phyloP scores from a whole-genome alignment of 2,329 filamentous ascomycete genomes.

The Fusarium ramigenum region DNA sequence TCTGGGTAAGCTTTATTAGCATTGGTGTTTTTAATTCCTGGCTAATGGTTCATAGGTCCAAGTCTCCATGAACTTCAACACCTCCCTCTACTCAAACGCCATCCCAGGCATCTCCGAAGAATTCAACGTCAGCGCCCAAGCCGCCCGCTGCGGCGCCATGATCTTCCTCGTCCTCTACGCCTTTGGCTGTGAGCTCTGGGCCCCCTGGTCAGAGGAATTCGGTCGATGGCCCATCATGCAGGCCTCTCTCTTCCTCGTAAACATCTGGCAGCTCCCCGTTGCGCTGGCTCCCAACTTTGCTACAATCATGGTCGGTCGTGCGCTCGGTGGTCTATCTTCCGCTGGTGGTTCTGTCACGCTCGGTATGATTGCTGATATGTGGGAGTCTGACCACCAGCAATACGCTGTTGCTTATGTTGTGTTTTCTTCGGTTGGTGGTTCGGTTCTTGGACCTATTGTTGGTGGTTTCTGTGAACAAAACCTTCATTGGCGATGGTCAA shows the following conservation, averaged over 20 bases:
- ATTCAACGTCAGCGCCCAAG: constrained; percentile 74
- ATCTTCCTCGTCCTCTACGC: constrained; percentile 83
- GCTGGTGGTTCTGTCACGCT: constrained; percentile 78
- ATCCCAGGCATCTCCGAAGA: constrained; percentile 71
- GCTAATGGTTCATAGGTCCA: constrained; percentile 58
- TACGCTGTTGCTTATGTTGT: constrained; percentile 81
- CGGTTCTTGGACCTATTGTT: constrained; percentile 79
- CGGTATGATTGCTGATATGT: constrained; percentile 80
- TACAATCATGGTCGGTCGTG: constrained; percentile 74
- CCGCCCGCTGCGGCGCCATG: constrained; percentile 77
- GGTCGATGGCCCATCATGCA: constrained; percentile 82
- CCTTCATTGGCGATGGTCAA: constrained; percentile 75
- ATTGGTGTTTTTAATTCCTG: too few relatives aligned
- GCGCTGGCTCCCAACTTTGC: constrained; percentile 78
- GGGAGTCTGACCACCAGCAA: constrained; percentile 75
- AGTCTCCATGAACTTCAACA: constrained; percentile 83
- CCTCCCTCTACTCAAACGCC: constrained; percentile 77
- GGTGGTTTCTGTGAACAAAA: constrained; percentile 78
- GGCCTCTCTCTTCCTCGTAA: constrained; percentile 77
- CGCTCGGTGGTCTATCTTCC: constrained; percentile 74
- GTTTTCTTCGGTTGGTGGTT: constrained; percentile 82
- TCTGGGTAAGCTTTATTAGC: constrained; percentile 52
- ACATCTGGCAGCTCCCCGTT: constrained; percentile 79
- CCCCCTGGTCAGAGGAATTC: constrained; percentile 86
- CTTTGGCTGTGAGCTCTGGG: constrained; percentile 89